Evolutionary conservation across 352 stramenopile species (phyloP).

Genomic region (Phytophthora multivora): DNA sequence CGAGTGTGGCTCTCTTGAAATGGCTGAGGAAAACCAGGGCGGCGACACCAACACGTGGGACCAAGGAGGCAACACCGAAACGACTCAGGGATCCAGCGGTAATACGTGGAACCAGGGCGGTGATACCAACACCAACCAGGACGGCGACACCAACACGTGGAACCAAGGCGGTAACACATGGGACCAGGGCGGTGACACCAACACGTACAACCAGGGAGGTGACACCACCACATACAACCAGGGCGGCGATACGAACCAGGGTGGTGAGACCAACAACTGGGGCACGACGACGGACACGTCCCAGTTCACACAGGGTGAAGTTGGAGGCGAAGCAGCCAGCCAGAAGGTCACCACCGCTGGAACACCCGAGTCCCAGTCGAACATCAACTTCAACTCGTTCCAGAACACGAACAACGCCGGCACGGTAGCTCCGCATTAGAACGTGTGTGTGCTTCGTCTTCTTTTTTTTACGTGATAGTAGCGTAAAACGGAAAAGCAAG

Average conservation of each 20-base stretch:
- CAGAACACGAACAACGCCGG: slow-evolving; percentile 1
- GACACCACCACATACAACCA: not conserved
- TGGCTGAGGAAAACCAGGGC: slow-evolving; percentile 8
- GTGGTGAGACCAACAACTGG: not conserved
- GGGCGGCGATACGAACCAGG: not conserved
- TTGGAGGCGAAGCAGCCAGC: not conserved
- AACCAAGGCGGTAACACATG: not conserved
- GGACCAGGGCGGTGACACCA: not conserved
- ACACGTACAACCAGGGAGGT: slow-evolving; percentile 5
- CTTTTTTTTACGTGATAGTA: slow-evolving; percentile 16
- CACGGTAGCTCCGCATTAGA: slow-evolving; percentile 10
- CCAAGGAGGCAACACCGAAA: not conserved
- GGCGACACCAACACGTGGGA: not conserved
- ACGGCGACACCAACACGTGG: not conserved
- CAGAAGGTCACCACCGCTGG: slow-evolving; percentile 5
- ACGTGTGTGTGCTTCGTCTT: not conserved
- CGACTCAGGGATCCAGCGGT: too few relatives aligned
- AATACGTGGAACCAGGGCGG: not conserved
- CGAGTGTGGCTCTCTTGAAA: slow-evolving; percentile 22
- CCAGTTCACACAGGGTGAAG: slow-evolving; percentile 8
- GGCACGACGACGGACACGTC: not conserved
- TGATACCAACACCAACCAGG: not conserved
- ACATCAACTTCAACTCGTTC: slow-evolving; percentile 21
- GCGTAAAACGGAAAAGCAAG: slow-evolving; percentile 1
- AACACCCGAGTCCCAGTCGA: not conserved